Conservation (phyloP, 345 rosid species). For the Linum usitatissimum region DNA sequence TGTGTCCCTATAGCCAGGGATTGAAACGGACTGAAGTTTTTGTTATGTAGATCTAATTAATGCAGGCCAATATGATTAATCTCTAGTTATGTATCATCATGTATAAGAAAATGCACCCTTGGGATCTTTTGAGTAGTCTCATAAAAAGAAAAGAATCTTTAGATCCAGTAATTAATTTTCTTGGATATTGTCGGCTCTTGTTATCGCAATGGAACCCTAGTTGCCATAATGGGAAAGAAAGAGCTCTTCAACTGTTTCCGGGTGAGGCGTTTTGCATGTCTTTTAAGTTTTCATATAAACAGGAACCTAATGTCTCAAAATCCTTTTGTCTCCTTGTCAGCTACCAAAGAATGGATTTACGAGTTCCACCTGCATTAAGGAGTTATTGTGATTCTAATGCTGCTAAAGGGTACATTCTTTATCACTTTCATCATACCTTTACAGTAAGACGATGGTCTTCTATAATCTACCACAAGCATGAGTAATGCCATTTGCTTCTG, state of each 20-base stretch:
- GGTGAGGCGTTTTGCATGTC: background rate
- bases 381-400: slow-evolving; percentile 43
- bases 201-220: background rate
- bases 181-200: background rate
- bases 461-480: background rate
- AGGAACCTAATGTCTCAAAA: background rate
- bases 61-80: background rate
- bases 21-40: too few relatives aligned
- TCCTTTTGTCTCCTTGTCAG: slow-evolving; percentile 29
- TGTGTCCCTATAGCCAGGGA: too few relatives aligned
- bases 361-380: slow-evolving; percentile 65
- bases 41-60: background rate
- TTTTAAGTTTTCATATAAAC: background rate
- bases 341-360: slow-evolving; percentile 82
- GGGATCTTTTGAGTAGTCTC: background rate
- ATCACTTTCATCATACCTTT: background rate
- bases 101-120: background rate
- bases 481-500: slow-evolving; percentile 1
- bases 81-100: background rate
- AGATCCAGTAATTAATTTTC: background rate
- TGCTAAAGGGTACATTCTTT: slow-evolving; percentile 39
- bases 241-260: background rate
- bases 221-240: too few relatives aligned
- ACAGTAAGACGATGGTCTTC: background rate
- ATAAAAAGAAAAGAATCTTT: background rate